Conservation (phyloP, 1,284 basidiomycete species). For the Gymnopus androsaceus region DNA sequence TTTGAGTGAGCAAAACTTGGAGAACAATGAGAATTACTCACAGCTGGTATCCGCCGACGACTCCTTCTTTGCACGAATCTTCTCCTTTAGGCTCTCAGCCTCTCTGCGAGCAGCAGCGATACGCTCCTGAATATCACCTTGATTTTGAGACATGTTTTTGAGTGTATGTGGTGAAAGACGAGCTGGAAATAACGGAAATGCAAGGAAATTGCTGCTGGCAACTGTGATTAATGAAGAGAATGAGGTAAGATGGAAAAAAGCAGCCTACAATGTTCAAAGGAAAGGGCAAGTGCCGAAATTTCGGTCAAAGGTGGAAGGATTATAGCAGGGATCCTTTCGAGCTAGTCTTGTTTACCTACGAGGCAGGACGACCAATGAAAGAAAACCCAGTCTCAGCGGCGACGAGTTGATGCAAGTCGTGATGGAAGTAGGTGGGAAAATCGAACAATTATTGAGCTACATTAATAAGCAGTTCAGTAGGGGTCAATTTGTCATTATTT, state of each 20-base stretch:
- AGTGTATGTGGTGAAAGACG: not conserved
- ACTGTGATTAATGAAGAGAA: slow-evolving; percentile 1
- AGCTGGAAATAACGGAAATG: not conserved
- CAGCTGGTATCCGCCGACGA: slow-evolving; percentile 94
- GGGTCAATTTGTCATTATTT: too few relatives aligned
- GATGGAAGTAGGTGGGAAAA: too few relatives aligned
- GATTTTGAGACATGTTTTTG: slow-evolving; percentile 69
- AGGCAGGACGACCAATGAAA: slow-evolving; percentile 1
- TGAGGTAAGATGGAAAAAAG: slow-evolving; percentile 1
- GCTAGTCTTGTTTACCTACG: slow-evolving; percentile 2
- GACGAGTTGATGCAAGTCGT: too few relatives aligned
- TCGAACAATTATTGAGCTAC: too few relatives aligned
- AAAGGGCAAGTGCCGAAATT: not conserved
- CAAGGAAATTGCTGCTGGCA: not conserved
- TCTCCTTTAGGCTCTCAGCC: slow-evolving; percentile 95
- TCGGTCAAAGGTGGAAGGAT: not conserved
- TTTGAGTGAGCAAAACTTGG: not conserved
- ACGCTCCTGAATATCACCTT: slow-evolving; percentile 89
- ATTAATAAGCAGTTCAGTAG: too few relatives aligned
- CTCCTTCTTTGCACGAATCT: slow-evolving; percentile 93
- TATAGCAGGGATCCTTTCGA: not conserved
- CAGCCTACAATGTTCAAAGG: not conserved
- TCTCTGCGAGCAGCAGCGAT: slow-evolving; percentile 96
- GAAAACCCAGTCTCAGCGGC: not conserved
- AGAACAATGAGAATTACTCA: slow-evolving; percentile 48